Evolutionary conservation across 1,284 basidiomycete species (phyloP).

Genomic region (Malassezia slooffiae): DNA sequence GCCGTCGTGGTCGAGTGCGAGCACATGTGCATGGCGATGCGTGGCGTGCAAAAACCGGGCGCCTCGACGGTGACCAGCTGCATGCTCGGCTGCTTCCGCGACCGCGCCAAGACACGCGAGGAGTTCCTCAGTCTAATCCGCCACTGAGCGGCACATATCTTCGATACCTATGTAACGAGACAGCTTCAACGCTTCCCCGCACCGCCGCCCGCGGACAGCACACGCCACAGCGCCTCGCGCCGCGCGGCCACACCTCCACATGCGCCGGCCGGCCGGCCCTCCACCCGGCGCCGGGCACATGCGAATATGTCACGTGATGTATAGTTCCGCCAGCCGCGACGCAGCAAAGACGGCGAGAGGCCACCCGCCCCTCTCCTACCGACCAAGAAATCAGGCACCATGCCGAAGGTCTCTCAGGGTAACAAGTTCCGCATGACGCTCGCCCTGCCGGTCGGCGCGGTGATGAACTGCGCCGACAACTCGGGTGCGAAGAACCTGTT

Average conservation of each 20-base stretch:
- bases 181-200: too few relatives aligned
- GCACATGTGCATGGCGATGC: conserved; percentile 99
- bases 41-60: conserved; percentile 97
- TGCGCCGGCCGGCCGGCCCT: too few relatives aligned
- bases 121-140: conserved; percentile 53
- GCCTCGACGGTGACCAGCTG: conserved; percentile 92
- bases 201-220: too few relatives aligned
- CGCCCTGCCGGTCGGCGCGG: conserved; percentile 86
- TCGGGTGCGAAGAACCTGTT: conserved; percentile 92
- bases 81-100: conserved; percentile 95
- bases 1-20: conserved; percentile 70
- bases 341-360: background rate
- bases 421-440: conserved; percentile 80
- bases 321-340: conserved; percentile 8
- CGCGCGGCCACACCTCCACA: too few relatives aligned
- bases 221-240: too few relatives aligned
- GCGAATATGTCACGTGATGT: conserved; percentile 14
- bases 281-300: too few relatives aligned
- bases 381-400: conserved; percentile 20
- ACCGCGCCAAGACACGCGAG: conserved; percentile 91
- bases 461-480: conserved; percentile 99
- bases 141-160: too few relatives aligned
- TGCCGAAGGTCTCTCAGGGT: conserved; percentile 54
- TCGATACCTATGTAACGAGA: too few relatives aligned
- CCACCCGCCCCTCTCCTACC: background rate